Evolutionary conservation across 352 stramenopile species (phyloP), one percentile per base, ranked within the genome.

Genomic region (Aphanomyces cochlioides): DNA sequence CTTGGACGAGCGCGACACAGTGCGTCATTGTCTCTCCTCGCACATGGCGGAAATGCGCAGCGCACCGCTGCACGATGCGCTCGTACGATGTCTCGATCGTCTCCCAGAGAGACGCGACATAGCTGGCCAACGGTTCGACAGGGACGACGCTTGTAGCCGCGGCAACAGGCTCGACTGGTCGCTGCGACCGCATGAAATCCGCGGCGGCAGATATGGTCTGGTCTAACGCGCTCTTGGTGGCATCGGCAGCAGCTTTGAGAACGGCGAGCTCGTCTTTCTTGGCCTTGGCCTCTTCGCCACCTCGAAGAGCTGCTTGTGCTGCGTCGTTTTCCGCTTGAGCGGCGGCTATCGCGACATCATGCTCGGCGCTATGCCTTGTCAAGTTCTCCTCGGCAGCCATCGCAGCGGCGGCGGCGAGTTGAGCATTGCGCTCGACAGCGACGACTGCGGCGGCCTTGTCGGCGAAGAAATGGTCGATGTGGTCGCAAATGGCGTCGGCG

Each of bases 251-350:
- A 5, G 5, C 10, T 72, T 50, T 43, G 13, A 72, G 54, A 5
- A 37, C 50, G 21, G 40, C 38, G 10, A 72, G 54, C 41, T 93
- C 83, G 39, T 93, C 85, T 69, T 93, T 93, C 67, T 93, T 93
- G 28, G 78, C 80, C 59, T 90, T 93, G 13, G 78, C 75, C 48
- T 90, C 83, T 75, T 92, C 85, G 5, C 77, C 85, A 48, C 87
- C 79, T 8, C 80, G 73, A 7, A 93, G 59, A 0, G 73, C 66
- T 2, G 77, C 72, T 48, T 87, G 76, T 0, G 77, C 74, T 6
- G 63, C 72, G 2, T 64, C 19, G 7, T 89, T 75, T 12, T 76
- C 72, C 7, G 78, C 73, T 48, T 88, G 76, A 19, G 81, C 82
- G 37, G 71, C 63, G 4, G 54, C 58, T 50, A 90, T 81, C 34